These are phyloP conservation scores for Cylindrotheca closterium DNA, from an alignment of 108 stramenopile species.

Conservation along the genomic window DNA sequence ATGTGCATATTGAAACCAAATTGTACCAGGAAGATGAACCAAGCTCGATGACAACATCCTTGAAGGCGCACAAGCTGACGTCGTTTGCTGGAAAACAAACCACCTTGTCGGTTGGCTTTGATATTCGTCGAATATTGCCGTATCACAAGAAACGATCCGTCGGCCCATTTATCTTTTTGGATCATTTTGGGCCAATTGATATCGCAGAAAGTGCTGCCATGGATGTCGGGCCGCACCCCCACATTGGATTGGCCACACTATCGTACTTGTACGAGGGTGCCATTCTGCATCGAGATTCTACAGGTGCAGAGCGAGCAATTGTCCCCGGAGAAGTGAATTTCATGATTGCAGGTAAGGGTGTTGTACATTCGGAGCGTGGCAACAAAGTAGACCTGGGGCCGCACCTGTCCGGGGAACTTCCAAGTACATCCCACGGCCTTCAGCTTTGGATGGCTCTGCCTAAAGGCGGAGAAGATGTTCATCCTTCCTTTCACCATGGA, in stretches of 20 bases:
- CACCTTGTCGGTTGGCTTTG: too few species aligned
- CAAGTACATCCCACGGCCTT: constrained; percentile 12
- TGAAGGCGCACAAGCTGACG: too few species aligned
- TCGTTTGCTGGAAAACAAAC: neutral
- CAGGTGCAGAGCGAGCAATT: constrained; percentile 16
- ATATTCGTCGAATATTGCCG: constrained; percentile 12
- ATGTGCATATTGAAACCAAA: too few species aligned
- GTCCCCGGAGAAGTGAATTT: constrained; percentile 21
- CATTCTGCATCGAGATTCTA: constrained; percentile 24
- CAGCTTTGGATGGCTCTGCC: constrained; percentile 22
- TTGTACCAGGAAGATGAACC: too few species aligned
- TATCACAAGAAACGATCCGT: constrained; percentile 13
- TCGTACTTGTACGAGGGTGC: constrained; percentile 20
- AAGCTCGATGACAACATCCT: too few species aligned
- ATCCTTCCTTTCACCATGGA: constrained; percentile 25
- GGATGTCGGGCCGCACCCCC: constrained; percentile 29
- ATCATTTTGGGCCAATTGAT: constrained; percentile 24
- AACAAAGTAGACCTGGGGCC: too few species aligned
- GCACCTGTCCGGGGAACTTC: neutral
- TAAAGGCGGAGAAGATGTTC: constrained; percentile 17
- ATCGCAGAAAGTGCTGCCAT: constrained; percentile 3
- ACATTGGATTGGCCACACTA: constrained; percentile 20
- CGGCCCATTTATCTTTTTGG: constrained; percentile 28
- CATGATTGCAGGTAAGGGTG: constrained; percentile 26
- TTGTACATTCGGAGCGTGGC: constrained; percentile 22